phyloP scores from a whole-genome alignment of 495 filamentous ascomycete genomes.

The Talaromyces nanjingensis region DNA sequence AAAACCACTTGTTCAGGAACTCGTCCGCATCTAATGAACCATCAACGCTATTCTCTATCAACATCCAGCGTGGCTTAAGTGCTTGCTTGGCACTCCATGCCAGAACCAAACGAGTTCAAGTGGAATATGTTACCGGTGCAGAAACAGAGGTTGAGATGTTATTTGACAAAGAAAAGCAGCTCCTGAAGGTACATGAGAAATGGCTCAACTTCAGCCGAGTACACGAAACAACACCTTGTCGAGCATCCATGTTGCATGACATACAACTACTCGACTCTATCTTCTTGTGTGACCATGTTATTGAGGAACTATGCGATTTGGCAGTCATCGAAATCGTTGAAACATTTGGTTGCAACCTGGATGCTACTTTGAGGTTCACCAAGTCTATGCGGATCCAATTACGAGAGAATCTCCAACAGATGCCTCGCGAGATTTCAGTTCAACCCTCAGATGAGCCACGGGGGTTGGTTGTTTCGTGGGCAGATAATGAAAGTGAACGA shows the following conservation, averaged over 20 bases:
- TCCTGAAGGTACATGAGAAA: background rate
- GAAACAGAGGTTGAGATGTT: background rate
- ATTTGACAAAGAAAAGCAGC: background rate
- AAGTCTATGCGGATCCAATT: background rate
- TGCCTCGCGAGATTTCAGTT: background rate
- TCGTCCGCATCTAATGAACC: background rate
- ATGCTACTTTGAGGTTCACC: background rate
- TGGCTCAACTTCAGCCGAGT: background rate
- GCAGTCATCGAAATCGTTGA: background rate
- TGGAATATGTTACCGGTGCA: background rate
- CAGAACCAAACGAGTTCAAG: background rate
- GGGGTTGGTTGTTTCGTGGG: background rate
- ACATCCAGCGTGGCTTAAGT: background rate
- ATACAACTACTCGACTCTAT: background rate
- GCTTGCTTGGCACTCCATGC: background rate
- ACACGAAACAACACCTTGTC: background rate
- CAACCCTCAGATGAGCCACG: background rate
- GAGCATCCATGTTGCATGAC: background rate
- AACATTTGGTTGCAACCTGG: background rate
- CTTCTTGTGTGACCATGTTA: background rate
- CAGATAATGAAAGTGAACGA: background rate
- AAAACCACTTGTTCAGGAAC: background rate
- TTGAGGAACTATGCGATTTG: background rate
- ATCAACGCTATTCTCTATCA: background rate
- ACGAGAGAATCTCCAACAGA: background rate